Evolutionary conservation across 441 rosid species (phyloP), one percentile per base, ranked within the genome.

Genomic region (Brassica hybrid): DNA sequence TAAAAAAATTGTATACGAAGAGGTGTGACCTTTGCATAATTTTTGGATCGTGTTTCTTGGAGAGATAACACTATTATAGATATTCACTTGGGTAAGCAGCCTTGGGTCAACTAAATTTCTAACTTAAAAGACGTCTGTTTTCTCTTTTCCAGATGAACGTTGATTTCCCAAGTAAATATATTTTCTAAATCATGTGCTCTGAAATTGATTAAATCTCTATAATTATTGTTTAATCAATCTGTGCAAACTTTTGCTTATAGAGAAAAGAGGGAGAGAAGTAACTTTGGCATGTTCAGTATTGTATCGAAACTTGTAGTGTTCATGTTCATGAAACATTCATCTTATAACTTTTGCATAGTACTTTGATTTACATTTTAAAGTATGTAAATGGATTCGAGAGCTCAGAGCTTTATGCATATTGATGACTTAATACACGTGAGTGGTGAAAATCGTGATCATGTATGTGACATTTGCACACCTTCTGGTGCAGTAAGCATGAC

Each of bases 41-140:
- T 58, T 71, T 71, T 71, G 67, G 75, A 71, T 71, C 67, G 3
- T 71, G 67, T 71, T 71, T 59, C 75, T 71, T 71, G 16, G 58
- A 50, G 57, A 23, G 67, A 41, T 60, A 67, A 60, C 75, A 71
- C 21, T 34, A 71, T 71, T 41, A 69, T 6, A 54, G 16, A 58
- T 71, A 38, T 58, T 71, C 14, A 71, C 41, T 43, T 71, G 57
- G 34, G 14, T 59, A 43, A 65, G 5, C 27, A 71, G 13, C 59
- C 17, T 57, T 27, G 54, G 67, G 60, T 58, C 57, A 59, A 71
- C 58, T 21, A 41, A 36, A 41, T 60, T 41, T 71, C 57, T 71
- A 59, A 71, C 38, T 59, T 71, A 34, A 23, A 18, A 71, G 66
- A 71, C 75, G 11, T 41, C 1, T 71, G 76, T 65, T 67, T 72